Base-by-base conservation (phyloP, 352 stramenopile genomes). In the Achlya hypogyna region DNA sequence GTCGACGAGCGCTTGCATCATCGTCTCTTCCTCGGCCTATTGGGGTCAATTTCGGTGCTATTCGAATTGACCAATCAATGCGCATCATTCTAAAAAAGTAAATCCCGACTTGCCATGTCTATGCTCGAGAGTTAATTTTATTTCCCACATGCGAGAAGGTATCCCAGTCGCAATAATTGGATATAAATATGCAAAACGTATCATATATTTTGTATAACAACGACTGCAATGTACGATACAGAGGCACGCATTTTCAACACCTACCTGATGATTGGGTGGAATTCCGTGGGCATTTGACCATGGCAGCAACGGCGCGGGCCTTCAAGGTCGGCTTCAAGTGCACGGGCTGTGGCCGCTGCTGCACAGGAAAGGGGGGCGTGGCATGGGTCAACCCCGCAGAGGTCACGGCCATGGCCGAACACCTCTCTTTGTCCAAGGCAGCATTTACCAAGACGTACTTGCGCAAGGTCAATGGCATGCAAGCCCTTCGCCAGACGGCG, bases 341-440 rank as follows among this genome's bases (percentile, higher is more conserved):
- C 70, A 91, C 81, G 29, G 73, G 75, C 9, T 93, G 84, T 63
- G 84, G 81, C 73, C 87, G 88, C 65, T 93, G 84, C 69, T 93
- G 84, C 66, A 91, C 82, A 4, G 84, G 84, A 2, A 76, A 63
- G 54, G 81, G 82, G 43, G 84, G 84, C 28, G 77, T 73, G 28
- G 84, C 89, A 56, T 79, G 78, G 43, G 79, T 93, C 43, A 89
- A 93, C 62, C 74, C 69, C 4, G 69, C 74, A 16, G 82, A 93
- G 69, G 51, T 86, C 34, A 73, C 75, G 16, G 74, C 75, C 47
- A 71, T 93, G 31, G 76, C 74, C 8, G 28, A 56, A 20, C 64
- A 71, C 45, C 75, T 77, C 23, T 54, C 72, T 3, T 62, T 73
- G 40, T 74, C 81, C 0, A 49, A 74, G 14, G n/a, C 6, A 8